Conservation (phyloP, 2,329 filamentous ascomycete genomes). For the Fusarium sp. region DNA sequence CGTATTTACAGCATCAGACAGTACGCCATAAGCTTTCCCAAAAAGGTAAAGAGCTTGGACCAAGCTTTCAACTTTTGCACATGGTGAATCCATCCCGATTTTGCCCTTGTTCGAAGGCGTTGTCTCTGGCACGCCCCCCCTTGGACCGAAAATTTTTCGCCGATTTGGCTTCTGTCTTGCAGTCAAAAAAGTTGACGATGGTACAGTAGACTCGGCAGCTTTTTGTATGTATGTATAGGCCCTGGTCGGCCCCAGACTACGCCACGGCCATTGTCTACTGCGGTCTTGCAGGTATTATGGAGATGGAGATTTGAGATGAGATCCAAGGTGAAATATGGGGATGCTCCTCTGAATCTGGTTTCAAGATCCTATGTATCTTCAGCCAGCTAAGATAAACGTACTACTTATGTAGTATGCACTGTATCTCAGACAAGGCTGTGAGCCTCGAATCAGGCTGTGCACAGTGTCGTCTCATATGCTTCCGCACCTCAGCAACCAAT, state of each 20-base stretch:
- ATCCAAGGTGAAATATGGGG: conserved; percentile 23
- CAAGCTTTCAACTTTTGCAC: conserved; percentile 34
- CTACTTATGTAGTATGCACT: not conserved
- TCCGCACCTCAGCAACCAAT: conserved; percentile 17
- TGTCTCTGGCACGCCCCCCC: conserved; percentile 24
- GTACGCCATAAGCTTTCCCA: conserved; percentile 31
- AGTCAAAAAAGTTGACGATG: conserved; percentile 1
- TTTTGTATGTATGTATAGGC: conserved; percentile 15
- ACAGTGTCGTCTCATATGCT: conserved; percentile 18
- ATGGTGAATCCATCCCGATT: conserved; percentile 39
- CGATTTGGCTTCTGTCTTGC: conserved; percentile 8
- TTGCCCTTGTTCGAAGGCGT: conserved; percentile 27
- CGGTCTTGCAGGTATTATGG: not conserved
- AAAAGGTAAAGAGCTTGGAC: conserved; percentile 45
- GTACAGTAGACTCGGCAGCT: conserved; percentile 33
- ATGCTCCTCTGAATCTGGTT: conserved; percentile 10
- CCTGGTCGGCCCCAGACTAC: conserved; percentile 35
- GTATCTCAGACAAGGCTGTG: conserved; percentile 14
- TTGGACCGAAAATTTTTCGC: conserved; percentile 46
- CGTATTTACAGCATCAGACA: conserved; percentile 19
- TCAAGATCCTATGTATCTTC: not conserved
- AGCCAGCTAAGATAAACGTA: conserved; percentile 16
- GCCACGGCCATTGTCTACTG: conserved; percentile 1
- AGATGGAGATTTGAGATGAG: conserved; percentile 26
- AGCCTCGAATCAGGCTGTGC: not conserved